Percentiles rank a stretch among this genome's conserved stretches.
Evolutionary conservation across 768 basidiomycete genomes (phyloP).

Genomic region (Chlorophyllum brunneum): DNA sequence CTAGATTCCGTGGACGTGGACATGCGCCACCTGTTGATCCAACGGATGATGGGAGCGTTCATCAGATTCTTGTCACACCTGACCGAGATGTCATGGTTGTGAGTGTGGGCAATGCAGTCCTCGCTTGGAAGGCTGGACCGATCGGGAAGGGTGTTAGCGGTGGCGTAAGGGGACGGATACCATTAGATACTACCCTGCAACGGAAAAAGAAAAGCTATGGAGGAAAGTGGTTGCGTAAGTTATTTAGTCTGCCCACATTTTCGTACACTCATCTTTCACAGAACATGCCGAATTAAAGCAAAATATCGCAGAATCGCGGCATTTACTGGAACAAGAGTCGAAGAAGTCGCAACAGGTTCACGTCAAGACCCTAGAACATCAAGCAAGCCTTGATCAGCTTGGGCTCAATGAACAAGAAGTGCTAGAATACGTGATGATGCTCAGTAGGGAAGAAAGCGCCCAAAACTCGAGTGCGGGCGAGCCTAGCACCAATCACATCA

Average conservation of each 20-base stretch:
- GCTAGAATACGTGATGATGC: constrained; percentile 78
- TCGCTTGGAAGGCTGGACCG: constrained; percentile 65
- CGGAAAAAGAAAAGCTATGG: constrained; percentile 30
- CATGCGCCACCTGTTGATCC: constrained; percentile 19
- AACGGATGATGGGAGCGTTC: constrained; percentile 40
- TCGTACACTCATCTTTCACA: constrained; percentile 22
- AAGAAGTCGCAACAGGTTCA: constrained; percentile 30
- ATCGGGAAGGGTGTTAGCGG: constrained; percentile 26
- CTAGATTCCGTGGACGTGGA: constrained; percentile 26
- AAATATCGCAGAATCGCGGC: constrained; percentile 57
- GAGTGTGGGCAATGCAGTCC: constrained; percentile 54
- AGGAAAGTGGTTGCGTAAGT: constrained; percentile 47
- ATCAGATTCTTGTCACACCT: constrained; percentile 52
- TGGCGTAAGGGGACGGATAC: constrained; percentile 29
- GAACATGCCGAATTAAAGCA: constrained; percentile 63
- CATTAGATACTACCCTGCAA: constrained; percentile 20
- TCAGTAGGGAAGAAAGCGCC: constrained; percentile 72
- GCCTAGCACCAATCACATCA: not conserved
- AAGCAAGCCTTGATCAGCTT: constrained; percentile 50
- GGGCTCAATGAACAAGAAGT: constrained; percentile 74
- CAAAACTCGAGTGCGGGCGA: constrained; percentile 17
- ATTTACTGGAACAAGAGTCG: constrained; percentile 49
- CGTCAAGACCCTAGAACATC: constrained; percentile 56
- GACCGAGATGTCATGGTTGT: constrained; percentile 55
- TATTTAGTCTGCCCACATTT: not conserved